Evolutionary conservation across 495 filamentous ascomycete species (phyloP).

Genomic region (Xylaria telfairii): DNA sequence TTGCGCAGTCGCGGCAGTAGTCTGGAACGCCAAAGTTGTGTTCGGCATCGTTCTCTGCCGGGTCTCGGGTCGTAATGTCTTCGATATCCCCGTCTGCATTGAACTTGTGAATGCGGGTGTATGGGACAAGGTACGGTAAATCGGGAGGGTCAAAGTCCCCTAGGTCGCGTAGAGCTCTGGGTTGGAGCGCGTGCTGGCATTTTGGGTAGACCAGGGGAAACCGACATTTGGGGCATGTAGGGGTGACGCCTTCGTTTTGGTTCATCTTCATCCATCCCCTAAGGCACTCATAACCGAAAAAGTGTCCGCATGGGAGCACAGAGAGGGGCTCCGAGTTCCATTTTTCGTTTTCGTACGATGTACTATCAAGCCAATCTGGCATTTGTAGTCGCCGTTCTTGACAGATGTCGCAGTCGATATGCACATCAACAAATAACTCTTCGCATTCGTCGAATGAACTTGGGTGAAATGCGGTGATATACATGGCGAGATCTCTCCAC

Average conservation of each 20-base stretch:
- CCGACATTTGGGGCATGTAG: not conserved
- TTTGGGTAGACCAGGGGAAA: not conserved
- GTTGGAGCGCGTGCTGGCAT: not conserved
- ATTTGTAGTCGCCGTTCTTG: not conserved
- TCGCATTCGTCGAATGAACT: not conserved
- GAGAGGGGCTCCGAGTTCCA: not conserved
- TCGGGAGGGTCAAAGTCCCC: not conserved
- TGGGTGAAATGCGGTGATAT: not conserved
- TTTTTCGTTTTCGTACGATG: too few relatives aligned
- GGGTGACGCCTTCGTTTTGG: too few relatives aligned
- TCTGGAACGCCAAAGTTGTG: not conserved
- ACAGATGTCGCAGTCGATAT: not conserved
- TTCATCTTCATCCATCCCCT: not conserved
- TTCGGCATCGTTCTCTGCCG: not conserved
- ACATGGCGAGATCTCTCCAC: not conserved
- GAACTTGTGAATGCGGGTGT: not conserved
- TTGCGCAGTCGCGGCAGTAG: not conserved
- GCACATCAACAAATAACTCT: not conserved
- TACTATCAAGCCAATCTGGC: not conserved
- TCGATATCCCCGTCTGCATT: not conserved
- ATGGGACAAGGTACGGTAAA: not conserved
- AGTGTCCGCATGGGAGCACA: constrained; percentile 1
- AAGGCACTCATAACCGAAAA: not conserved
- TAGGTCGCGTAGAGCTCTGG: not conserved
- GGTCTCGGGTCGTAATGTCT: not conserved